Evolutionary conservation across 495 filamentous ascomycete genomes (phyloP).

Genomic region (Sphaerosporella brunnea): DNA sequence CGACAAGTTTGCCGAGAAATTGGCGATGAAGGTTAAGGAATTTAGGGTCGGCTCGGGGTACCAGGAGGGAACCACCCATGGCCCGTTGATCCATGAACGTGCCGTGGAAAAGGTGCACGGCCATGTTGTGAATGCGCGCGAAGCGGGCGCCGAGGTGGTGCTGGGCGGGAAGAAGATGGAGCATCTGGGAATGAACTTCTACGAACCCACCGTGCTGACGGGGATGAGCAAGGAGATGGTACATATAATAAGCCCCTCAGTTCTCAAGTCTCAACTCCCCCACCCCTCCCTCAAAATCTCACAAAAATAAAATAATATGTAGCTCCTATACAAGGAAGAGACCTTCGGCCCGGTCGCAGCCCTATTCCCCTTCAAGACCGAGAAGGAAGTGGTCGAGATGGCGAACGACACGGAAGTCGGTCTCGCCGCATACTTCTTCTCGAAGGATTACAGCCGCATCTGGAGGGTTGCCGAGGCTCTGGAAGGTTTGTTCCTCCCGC

Average conservation of each 20-base stretch:
- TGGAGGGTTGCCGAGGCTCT: constrained; percentile 66
- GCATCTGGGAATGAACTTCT: constrained; percentile 58
- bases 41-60: constrained; percentile 70
- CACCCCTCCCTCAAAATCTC: too few species aligned
- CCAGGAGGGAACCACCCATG: constrained; percentile 52
- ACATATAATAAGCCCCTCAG: too few species aligned
- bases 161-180: constrained; percentile 50
- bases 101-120: constrained; percentile 58
- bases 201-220: constrained; percentile 60
- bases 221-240: constrained; percentile 68
- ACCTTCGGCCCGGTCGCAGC: constrained; percentile 79
- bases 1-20: constrained; percentile 51
- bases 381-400: constrained; percentile 65
- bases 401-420: constrained; percentile 65
- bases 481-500: constrained; percentile 32
- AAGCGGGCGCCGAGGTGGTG: constrained; percentile 54
- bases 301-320: too few species aligned
- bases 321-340: constrained; percentile 52
- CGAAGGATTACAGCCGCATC: constrained; percentile 51
- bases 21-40: constrained; percentile 53
- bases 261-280: too few species aligned
- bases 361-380: constrained; percentile 63
- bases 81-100: constrained; percentile 62
- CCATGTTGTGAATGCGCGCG: constrained; percentile 59
- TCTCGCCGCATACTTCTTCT: constrained; percentile 76